Evolutionary conservation across 1,139 yeast genomes (phyloP).

Genomic region (Saccharomycopsis hybrid): DNA sequence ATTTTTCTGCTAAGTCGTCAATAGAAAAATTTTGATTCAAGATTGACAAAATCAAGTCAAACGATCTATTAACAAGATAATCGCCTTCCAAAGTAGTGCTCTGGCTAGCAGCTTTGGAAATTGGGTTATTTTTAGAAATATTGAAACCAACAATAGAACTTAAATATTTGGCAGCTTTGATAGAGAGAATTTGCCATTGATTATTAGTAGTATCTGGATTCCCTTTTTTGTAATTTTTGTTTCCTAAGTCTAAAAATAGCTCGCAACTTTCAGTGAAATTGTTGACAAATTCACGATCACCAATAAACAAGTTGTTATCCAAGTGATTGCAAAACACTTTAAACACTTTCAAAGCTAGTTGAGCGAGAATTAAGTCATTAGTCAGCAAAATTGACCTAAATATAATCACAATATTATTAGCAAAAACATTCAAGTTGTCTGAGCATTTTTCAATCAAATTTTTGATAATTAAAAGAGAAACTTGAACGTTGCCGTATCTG

Average conservation of each 20-base stretch:
- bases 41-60: constrained; percentile 6
- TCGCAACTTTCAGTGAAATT: constrained; percentile 40
- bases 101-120: neutral
- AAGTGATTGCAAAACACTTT: constrained; percentile 56
- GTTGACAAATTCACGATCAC: constrained; percentile 58
- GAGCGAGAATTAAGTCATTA: constrained; percentile 50
- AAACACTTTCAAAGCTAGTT: constrained; percentile 46
- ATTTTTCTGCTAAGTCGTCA: constrained; percentile 4
- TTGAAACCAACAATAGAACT: constrained; percentile 12
- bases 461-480: constrained; percentile 64
- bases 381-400: constrained; percentile 29
- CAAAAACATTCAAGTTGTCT: constrained; percentile 80
- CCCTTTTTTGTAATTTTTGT: constrained; percentile 4
- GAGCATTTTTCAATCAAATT: constrained; percentile 70
- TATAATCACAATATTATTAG: constrained; percentile 50
- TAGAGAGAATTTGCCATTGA: constrained; percentile 19
- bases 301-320: constrained; percentile 64
- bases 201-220: constrained; percentile 1
- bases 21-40: constrained; percentile 3
- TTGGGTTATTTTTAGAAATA: constrained; percentile 2
- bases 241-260: constrained; percentile 32
- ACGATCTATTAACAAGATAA: constrained; percentile 6
- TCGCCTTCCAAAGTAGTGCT: neutral
- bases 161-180: constrained; percentile 21
- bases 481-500: constrained; percentile 74